phyloP scores from a whole-genome alignment of 164 flowering plant genomes.

The Houttuynia cordata region DNA sequence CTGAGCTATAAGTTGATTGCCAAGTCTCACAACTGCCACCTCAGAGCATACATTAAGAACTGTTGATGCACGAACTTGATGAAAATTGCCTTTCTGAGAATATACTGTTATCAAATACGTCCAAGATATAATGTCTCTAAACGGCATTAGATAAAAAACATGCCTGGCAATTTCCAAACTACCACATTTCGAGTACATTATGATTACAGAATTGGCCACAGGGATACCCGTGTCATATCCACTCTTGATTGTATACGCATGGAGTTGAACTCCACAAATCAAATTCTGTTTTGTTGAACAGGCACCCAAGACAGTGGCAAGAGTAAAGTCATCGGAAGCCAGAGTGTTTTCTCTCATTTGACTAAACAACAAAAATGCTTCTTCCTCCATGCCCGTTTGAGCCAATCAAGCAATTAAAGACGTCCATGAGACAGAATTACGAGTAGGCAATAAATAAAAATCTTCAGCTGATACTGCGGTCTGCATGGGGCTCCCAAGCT shows the following conservation, averaged over 20 bases:
- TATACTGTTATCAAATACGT: slow-evolving; percentile 23
- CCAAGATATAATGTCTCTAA: slow-evolving; percentile 34
- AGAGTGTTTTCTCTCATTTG: slow-evolving; percentile 30
- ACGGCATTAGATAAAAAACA: slow-evolving; percentile 24
- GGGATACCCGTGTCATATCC: slow-evolving; percentile 28
- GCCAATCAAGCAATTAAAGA: slow-evolving; percentile 37
- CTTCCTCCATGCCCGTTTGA: slow-evolving; percentile 24
- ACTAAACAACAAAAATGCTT: slow-evolving; percentile 30
- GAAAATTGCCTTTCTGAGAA: slow-evolving; percentile 26
- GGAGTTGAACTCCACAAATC: slow-evolving; percentile 26
- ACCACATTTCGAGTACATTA: slow-evolving; percentile 29
- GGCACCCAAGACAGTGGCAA: slow-evolving; percentile 35
- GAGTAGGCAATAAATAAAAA: slow-evolving; percentile 26
- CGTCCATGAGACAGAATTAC: slow-evolving; percentile 42
- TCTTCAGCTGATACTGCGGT: no score
- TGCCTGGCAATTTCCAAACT: slow-evolving; percentile 13
- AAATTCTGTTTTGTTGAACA: slow-evolving; percentile 27
- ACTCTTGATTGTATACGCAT: slow-evolving; percentile 23
- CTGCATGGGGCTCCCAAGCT: no score
- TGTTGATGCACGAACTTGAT: slow-evolving; percentile 20
- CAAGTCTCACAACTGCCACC: slow-evolving; percentile 22
- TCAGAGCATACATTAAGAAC: slow-evolving; percentile 32
- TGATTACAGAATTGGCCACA: slow-evolving; percentile 35
- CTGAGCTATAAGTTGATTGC: slow-evolving; percentile 31
- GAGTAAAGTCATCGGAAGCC: slow-evolving; percentile 30